Percentiles rank a stretch among this genome's conserved stretches.
phyloP scores from a whole-genome alignment of 768 basidiomycete genomes.

The Boletellus emodensis region DNA sequence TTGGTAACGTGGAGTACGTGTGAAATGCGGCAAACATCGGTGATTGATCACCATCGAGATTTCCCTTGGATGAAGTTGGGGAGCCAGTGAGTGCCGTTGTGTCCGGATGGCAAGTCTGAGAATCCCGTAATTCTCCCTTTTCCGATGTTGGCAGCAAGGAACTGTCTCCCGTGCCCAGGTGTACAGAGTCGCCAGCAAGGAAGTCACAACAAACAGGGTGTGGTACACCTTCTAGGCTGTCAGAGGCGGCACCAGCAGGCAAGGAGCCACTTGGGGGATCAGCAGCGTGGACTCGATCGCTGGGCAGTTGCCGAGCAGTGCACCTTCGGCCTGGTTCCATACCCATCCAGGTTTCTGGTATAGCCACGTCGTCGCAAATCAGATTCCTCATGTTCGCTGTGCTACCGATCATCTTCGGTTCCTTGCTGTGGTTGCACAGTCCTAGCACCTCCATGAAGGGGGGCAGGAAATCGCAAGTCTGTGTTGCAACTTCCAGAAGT shows the following conservation, averaged over 20 bases:
- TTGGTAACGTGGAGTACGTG: conserved; percentile 26
- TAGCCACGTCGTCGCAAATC: background rate
- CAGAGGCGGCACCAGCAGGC: background rate
- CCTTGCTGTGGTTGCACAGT: conserved; percentile 7
- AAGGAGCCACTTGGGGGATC: background rate
- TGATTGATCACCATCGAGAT: conserved; percentile 18
- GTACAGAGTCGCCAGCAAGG: background rate
- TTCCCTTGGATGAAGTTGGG: conserved; percentile 11
- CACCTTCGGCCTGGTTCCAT: conserved; percentile 2
- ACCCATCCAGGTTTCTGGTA: conserved; percentile 2
- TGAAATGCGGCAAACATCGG: conserved; percentile 16
- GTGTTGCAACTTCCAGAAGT: conserved; percentile 32
- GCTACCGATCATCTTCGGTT: background rate
- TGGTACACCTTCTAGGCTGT: background rate
- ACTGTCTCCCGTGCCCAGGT: background rate
- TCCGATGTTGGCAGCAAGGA: background rate
- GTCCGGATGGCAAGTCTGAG: conserved; percentile 13
- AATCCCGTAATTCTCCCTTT: conserved; percentile 10
- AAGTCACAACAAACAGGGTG: background rate
- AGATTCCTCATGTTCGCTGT: background rate
- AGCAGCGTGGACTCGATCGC: background rate
- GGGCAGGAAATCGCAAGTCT: conserved; percentile 6
- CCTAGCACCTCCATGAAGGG: background rate
- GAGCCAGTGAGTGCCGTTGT: conserved; percentile 8
- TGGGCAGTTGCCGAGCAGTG: background rate